Conservation (phyloP, 768 basidiomycete species). For the Clitopilus hobsonii region DNA sequence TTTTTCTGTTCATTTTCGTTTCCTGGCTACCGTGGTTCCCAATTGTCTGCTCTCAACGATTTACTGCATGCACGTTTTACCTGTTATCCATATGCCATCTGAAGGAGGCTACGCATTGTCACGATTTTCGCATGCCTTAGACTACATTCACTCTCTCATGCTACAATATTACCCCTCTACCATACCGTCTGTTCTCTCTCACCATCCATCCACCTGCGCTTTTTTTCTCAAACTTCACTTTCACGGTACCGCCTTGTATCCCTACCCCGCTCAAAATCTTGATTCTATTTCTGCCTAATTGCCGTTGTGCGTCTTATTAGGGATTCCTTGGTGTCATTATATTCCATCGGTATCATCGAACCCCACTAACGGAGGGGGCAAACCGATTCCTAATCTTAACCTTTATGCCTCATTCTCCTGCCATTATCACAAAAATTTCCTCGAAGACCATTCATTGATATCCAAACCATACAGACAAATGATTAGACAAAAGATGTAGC, state of each 20-base stretch:
- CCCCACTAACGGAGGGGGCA: background rate
- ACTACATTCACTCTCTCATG: slow-evolving; percentile 24
- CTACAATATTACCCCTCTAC: slow-evolving; percentile 11
- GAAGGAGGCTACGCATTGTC: slow-evolving; percentile 61
- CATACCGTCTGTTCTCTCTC: slow-evolving; percentile 7
- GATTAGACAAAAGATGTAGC: background rate
- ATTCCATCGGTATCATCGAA: background rate
- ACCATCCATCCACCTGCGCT: background rate
- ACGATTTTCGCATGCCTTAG: slow-evolving; percentile 56
- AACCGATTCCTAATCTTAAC: background rate
- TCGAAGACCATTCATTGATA: background rate
- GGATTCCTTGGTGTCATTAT: background rate
- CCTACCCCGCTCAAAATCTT: background rate
- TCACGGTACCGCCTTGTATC: background rate
- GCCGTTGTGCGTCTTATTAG: background rate
- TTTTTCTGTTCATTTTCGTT: slow-evolving; percentile 17
- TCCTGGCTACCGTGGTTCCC: slow-evolving; percentile 11
- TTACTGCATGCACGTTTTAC: slow-evolving; percentile 40
- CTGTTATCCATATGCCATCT: slow-evolving; percentile 48
- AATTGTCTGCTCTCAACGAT: slow-evolving; percentile 19
- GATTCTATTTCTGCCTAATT: background rate
- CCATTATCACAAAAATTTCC: background rate
- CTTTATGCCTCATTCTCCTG: background rate
- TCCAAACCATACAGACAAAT: background rate
- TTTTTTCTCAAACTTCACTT: background rate